Percentiles rank a stretch among this genome's conserved stretches.
Conservation (phyloP, 169 alveolate species). For the Toxoplasma gondii region DNA sequence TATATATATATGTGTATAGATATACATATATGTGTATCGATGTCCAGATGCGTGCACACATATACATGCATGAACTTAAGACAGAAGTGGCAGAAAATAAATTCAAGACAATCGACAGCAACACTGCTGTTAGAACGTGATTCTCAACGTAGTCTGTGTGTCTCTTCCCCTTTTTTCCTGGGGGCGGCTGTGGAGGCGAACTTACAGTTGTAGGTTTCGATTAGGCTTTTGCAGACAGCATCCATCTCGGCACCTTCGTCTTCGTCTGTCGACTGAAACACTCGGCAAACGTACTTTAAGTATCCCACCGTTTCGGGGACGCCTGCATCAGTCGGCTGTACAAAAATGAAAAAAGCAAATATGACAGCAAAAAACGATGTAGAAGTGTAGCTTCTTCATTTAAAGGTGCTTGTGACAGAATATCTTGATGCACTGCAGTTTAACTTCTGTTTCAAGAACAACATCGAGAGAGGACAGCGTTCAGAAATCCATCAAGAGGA, state of each 20-base stretch:
- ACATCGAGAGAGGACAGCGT: no score
- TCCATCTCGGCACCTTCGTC: conserved; percentile 68
- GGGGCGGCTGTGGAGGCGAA: neutral
- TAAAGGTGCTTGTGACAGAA: no score
- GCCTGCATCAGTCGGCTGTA: conserved; percentile 84
- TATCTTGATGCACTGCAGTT: no score
- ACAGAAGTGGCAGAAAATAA: no score
- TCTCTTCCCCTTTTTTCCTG: neutral
- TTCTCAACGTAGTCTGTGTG: neutral
- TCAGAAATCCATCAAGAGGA: no score
- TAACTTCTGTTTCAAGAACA: no score
- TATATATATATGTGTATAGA: neutral
- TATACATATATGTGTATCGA: neutral
- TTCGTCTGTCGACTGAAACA: conserved; percentile 70
- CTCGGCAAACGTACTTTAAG: conserved; percentile 83
- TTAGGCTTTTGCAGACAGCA: conserved; percentile 66
- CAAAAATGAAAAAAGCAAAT: neutral
- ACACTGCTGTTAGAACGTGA: no score
- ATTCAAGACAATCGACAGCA: no score
- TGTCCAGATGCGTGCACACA: neutral
- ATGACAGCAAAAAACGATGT: neutral
- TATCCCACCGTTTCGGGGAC: conserved; percentile 89
- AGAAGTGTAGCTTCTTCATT: no score
- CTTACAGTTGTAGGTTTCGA: conserved; percentile 39
- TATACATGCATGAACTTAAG: no score